Evolutionary conservation across 176 grass and related monocot species (phyloP), one percentile per base, ranked within the genome.

Genomic region (Lolium perenne): DNA sequence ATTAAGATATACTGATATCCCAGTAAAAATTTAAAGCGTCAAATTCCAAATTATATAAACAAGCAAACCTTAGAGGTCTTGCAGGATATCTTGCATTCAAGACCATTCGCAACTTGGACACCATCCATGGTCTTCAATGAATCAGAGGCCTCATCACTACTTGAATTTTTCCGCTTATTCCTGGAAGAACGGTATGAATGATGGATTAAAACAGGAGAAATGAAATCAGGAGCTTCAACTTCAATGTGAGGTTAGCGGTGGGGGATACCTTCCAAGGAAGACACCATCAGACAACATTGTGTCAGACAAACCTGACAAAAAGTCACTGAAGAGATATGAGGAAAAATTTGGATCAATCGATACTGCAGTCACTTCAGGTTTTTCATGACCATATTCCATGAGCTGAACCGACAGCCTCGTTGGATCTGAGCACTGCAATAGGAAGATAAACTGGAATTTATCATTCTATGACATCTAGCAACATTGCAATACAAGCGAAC

Each of bases 271-370:
- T 91, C 66, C 80, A 57, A 99, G 92, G 87, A 86, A 99, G 81
- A 96, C 85, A 9, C 88, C 86, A 35, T 93, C 85, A 53, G 62
- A 71, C 83, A 86, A 62, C 71, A 92, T 91, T 38, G 80, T 89
- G 55, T 88, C 90, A 56, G 90, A 41, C 17, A 78, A 82, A 71
- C 77, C 93, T 17, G 90, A 92, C 63, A 99, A 71, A 82, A 92
- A 92, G 83, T 96, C 92, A 35, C 58, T 80, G 51, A 89, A 93
- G 25, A 96, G 86, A 68, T 94, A 95, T 0, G 94, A 76, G 26
- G 94, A 91, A 87, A 99, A 99, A 86, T 92, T 99, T n/a, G 97
- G 97, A 90, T 99, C 97, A n/a, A 96, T 91, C 50, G 97, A 94
- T 53, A 99, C 94, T 41, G 94, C 94, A 11, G 97, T 94, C 29